Evolutionary conservation across 352 stramenopile species (phyloP), one percentile per base, ranked within the genome.

Genomic region (Blastocystis sp.): DNA sequence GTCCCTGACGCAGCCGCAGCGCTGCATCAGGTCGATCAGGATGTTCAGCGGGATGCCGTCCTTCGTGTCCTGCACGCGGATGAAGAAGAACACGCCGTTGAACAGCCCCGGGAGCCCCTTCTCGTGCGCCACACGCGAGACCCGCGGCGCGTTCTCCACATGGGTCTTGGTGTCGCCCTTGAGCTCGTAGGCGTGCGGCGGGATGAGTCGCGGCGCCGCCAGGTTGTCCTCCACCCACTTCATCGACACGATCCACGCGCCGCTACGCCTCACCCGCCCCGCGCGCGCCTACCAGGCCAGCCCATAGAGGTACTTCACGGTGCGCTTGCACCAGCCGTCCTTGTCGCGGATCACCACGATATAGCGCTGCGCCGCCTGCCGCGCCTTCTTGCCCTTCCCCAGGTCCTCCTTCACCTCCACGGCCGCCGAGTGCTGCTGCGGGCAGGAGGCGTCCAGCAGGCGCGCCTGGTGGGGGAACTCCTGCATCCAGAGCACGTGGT

Each of bases 251-350:
- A 84, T 84, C 74, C 74, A 84, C 14, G 74, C 74, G n/a, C 74
- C 74, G 48, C 74, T 84, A 84, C 61, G 52, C 45, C 11, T 67
- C 28, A 69, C n/a, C 9, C 2, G 17, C 10, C 3, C 14, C 2
- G 0, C 4, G 2, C 40, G 56, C 61, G 2, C 21, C 41, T 70
- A 84, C 74, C 60, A 67, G n/a, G 74, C 74, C 52, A 84, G 56
- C n/a, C 74, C 74, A 28, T 84, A 84, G 2, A 84, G 53, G n/a
- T 84, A 84, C 28, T 84, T 84, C 61, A 84, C 74, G 10, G 74
- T 84, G 2, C 74, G 74, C 48, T 84, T 84, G 38, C 74, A 84
- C 74, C 74, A 84, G 11, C 74, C 74, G 17, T 84, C 56, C n/a
- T 67, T 64, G 11, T 53, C 21, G 0, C 74, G 74, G 28, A 84